Base-by-base conservation (phyloP, 179 eudicot species). In the Beta lomatogona region DNA sequence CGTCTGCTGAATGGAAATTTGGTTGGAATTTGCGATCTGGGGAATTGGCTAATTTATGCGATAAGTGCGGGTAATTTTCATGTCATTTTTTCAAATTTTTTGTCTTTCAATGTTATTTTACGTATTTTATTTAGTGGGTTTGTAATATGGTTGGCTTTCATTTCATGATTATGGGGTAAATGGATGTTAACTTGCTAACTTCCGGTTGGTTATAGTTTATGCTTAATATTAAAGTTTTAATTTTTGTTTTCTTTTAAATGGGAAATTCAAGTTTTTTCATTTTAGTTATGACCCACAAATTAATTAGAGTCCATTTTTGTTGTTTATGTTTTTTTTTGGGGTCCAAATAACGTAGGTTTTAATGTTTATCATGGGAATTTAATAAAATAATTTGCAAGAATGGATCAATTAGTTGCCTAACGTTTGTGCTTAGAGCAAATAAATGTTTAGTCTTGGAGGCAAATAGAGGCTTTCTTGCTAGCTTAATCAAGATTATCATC, bases 1-100 rank as follows among this genome's bases (percentile, higher is more conserved):
- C 93, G 79, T 88, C 88, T 12, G 5, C 14, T 76, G 90, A 91
- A 57, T 91, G 94, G 94, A 89, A 83, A 82, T 90, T 86, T 82
- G 99, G 98, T 31, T 96, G 98, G 99, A 86, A 83, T 83, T 82
- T 96, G 87, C 91, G 94, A 88, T 91, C 97, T 78, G 97, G 94
- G 79, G 93, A 86, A 80, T 89, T 91, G 78, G 96, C 98, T 76
- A 84, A 36, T 82, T 94, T 96, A 59, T 96, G 99, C 74, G 83
- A 82, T 78, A 91, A 88, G 74, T 96, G 99, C 97, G 99, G 99
- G 99, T 96, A 87, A 83, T 79, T 67, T 54, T 12, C 45, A 22
- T 9, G 52, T 1, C 64, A 4, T 12, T n/a, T 13, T 55, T 19
- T 55, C 6, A 11, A 13, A 7, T 11, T 31, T 63, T 60, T 64